A percentile compares a stretch with the other conserved stretches of the same genome.
These are phyloP conservation scores for Stylonectria norvegica DNA, from an alignment of 2,329 filamentous ascomycete genomes.

Conservation along the genomic window DNA sequence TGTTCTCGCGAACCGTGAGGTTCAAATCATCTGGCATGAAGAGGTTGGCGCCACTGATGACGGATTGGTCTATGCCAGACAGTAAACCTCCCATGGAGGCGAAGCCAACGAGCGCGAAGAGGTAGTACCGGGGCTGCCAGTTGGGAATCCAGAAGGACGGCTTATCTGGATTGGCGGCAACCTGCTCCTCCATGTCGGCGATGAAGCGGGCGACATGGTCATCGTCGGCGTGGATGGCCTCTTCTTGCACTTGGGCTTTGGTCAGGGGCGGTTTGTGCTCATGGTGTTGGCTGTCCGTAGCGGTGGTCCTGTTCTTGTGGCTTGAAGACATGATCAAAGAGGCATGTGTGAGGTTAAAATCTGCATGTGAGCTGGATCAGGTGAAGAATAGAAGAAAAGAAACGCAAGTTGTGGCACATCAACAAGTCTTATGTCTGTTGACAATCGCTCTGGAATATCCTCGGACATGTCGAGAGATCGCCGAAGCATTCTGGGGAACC, in stretches of 20 bases:
- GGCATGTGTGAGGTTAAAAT: not conserved
- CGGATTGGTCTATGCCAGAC: constrained; percentile 68
- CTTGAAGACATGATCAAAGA: not conserved
- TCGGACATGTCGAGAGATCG: not conserved
- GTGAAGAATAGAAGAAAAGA: too few species aligned
- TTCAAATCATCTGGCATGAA: constrained; percentile 58
- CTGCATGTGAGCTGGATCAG: too few species aligned
- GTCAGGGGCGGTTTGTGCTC: not conserved
- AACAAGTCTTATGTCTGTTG: not conserved
- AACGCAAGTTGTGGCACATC: not conserved
- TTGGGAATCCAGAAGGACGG: constrained; percentile 55
- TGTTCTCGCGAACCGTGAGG: constrained; percentile 55
- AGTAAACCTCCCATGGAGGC: constrained; percentile 73
- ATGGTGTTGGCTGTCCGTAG: not conserved
- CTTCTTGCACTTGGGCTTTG: not conserved
- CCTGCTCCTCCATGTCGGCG: constrained; percentile 40
- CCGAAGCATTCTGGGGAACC: not conserved
- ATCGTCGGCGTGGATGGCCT: constrained; percentile 22
- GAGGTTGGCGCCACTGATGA: constrained; percentile 69
- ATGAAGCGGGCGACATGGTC: constrained; percentile 39
- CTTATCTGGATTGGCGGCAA: constrained; percentile 29
- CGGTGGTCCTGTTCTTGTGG: not conserved
- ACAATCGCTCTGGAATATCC: not conserved
- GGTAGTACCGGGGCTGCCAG: constrained; percentile 61
- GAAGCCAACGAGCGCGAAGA: constrained; percentile 64